Evolutionary conservation across 2,329 filamentous ascomycete genomes (phyloP), one percentile per base, ranked within the genome.

Genomic region (Aschersonia sp.): DNA sequence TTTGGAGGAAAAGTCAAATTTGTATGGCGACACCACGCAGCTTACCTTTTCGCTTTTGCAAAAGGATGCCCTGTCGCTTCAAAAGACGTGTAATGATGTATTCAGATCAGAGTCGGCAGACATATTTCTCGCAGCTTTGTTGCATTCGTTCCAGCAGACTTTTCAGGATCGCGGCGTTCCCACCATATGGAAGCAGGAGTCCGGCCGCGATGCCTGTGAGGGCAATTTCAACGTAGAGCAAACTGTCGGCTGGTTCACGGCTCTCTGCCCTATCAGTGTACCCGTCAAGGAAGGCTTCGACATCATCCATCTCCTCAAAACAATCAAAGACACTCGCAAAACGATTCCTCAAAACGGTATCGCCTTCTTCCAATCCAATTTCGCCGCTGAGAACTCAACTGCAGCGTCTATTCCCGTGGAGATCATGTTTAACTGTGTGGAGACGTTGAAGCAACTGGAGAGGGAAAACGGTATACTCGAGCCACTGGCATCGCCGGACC

Each of bases 221-320:
- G 57, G 60, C 0, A 68, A 70, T 12, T 61, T 73, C 10, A 72
- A 79, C 57, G 67, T 78, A 1, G 69, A 70, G 5, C 65, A 75
- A 46, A 79, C 76, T 0, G 74, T 80, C 0, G 77, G 76, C 2
- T 79, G 75, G 75, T 78, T 80, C 52, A 78, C 75, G 2, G 70
- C 74, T 0, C 60, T 80, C 10, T 75, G 69, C 45, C 76, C 76
- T 0, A 61, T 79, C 5, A 63, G 66, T 2, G 60, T 72, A 3
- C 64, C 66, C 7, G 55, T 69, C 1, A 65, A 70, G 2, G 60
- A 63, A 2, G 58, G 64, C 2, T 68, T 73, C 33, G 72, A 78
- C 49, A 58, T 78, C 12, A 58, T 77, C 40, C 63, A 72, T 10
- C 68, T 72, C 0, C 58, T 79, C 9, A 69, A 69, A n/a, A 62